Evolutionary conservation across 1,284 basidiomycete genomes (phyloP), one percentile per base, ranked within the genome.

Genomic region (Moesziomyces aphidis): DNA sequence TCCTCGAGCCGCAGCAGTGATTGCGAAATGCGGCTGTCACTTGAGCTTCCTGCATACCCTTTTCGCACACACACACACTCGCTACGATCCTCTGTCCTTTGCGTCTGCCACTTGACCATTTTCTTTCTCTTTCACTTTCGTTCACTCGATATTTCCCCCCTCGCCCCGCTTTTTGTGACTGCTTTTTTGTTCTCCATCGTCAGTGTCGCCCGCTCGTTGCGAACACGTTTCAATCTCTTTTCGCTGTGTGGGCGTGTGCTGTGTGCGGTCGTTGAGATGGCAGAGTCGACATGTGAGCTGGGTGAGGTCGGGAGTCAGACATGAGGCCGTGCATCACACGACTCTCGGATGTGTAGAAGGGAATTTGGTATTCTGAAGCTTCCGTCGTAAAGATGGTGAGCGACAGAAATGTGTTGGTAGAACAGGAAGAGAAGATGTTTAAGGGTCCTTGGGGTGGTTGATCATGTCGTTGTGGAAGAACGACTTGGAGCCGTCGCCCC

Each of bases 391-490:
- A 34, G 31, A 34, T 34, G 31, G 11, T 13, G 31, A 34, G 31
- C 31, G 31, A 34, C 31, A 34, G 31, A 34, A 34, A 34, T 11
- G 11, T 13, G 13, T 34, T 10, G 9, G 31, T 34, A 34, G 31
- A 34, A 11, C 10, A 4, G 19, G 17, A 6, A 42, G 39, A 42
- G 39, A 43, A 10, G 11, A 19, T 8, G 36, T 34, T 70, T 47
- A 76, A 36, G 69, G 69, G 34, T 42, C 22, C 28, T 64, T 55
- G 6, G 72, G 34, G 66, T 79, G 70, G 76, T 81, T 81, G 58
- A 80, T 66, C 73, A 73, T 76, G 19, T 70, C 65, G 73, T 82
- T 82, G 73, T 69, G 75, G 76, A 82, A 82, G 58, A 82, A 72
- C 42, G 62, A 69, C 74, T 80, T 70, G 60, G 17, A 44, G 13